Conservation (phyloP, 176 grass and related monocot genomes). For the Eragrostis curvula region DNA sequence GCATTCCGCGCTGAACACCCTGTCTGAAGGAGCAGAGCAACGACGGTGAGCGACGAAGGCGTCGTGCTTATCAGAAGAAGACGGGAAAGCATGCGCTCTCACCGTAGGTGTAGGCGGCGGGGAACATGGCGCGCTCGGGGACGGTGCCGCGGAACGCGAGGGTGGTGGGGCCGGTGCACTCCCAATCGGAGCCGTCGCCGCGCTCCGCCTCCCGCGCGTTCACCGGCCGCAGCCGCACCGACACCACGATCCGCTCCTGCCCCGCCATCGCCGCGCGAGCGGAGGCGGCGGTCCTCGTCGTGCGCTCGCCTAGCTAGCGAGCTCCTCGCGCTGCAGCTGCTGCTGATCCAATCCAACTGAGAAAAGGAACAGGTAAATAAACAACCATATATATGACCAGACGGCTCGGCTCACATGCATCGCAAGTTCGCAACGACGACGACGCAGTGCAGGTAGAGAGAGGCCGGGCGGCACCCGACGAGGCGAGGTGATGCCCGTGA, state of each 20-base stretch:
- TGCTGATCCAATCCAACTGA: neutral
- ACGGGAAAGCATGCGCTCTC: neutral
- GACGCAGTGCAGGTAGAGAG: neutral
- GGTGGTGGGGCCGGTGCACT: slow-evolving; percentile 67
- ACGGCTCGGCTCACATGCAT: neutral
- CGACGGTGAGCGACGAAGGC: neutral
- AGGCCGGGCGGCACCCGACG: neutral
- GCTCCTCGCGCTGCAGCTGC: too few relatives aligned
- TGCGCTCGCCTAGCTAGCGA: too few relatives aligned
- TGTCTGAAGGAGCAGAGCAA: slow-evolving; percentile 51
- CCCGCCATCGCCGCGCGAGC: slow-evolving; percentile 16
- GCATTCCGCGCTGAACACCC: slow-evolving; percentile 72
- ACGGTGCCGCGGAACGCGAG: slow-evolving; percentile 69
- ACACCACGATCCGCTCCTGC: slow-evolving; percentile 81
- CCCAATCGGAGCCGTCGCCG: slow-evolving; percentile 69
- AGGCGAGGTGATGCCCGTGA: neutral
- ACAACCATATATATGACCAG: too few relatives aligned
- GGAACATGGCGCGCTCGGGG: slow-evolving; percentile 77
- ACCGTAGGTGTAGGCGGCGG: slow-evolving; percentile 73
- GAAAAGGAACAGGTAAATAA: neutral
- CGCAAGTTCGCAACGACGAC: neutral
- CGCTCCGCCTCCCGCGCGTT: slow-evolving; percentile 72
- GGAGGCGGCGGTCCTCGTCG: neutral
- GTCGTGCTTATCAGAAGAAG: neutral
- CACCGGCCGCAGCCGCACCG: slow-evolving; percentile 79